Evolutionary conservation across 306 rosid species (phyloP).

Genomic region (Quillaja saponaria): DNA sequence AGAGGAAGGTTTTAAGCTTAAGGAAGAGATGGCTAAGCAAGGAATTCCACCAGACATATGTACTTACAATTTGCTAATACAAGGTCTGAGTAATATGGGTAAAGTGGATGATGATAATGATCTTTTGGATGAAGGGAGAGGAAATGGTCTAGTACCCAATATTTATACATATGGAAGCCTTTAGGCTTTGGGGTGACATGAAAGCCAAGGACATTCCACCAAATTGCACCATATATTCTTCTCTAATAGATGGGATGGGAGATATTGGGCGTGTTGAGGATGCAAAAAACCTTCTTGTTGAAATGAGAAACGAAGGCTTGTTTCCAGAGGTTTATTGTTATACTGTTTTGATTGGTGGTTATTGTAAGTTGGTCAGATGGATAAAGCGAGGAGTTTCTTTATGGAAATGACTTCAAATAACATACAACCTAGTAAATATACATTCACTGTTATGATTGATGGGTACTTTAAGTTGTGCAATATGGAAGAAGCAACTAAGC

Average conservation of each 20-base stretch:
- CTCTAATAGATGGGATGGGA: conserved; percentile 76
- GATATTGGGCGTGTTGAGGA: conserved; percentile 51
- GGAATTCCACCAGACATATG: conserved; percentile 59
- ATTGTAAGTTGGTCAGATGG: conserved; percentile 75
- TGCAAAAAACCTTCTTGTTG: conserved; percentile 53
- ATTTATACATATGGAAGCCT: conserved; percentile 72
- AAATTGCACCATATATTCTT: conserved; percentile 60
- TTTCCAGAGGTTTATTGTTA: conserved; percentile 62
- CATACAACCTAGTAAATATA: conserved; percentile 59
- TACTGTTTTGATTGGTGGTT: conserved; percentile 74
- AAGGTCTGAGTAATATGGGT: conserved; percentile 55
- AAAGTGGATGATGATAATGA: conserved; percentile 51
- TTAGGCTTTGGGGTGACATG: conserved; percentile 55
- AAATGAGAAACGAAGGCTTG: conserved; percentile 61
- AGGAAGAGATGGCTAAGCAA: conserved; percentile 55
- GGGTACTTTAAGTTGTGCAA: conserved; percentile 70
- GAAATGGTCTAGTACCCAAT: conserved; percentile 53
- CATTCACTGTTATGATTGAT: conserved; percentile 70
- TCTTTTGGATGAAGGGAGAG: conserved; percentile 56
- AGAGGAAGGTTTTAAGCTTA: conserved; percentile 52
- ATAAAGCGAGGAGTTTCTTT: conserved; percentile 38
- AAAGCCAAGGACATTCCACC: conserved; percentile 51
- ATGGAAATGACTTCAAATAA: conserved; percentile 49
- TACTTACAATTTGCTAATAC: conserved; percentile 63
- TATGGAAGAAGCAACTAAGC: conserved; percentile 53